phyloP scores from a whole-genome alignment of 352 stramenopile species.

The Vaucheria bursata region DNA sequence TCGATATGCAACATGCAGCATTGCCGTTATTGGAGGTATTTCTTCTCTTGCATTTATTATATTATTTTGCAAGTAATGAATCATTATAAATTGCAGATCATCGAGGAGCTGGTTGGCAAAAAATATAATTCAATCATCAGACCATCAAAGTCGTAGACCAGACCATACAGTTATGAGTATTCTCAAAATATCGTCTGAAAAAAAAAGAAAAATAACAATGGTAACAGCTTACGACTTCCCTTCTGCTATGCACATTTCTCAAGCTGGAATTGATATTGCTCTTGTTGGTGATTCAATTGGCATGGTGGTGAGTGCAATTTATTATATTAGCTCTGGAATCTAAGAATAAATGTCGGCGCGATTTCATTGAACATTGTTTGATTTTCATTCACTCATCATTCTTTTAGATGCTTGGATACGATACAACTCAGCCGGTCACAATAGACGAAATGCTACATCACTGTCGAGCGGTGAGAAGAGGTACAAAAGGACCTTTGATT shows the following conservation, averaged over 20 bases:
- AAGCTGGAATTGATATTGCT: conserved; percentile 92
- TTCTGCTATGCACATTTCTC: conserved; percentile 88
- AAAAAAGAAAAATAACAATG: conserved; percentile 81
- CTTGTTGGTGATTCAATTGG: conserved; percentile 94
- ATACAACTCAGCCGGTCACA: conserved; percentile 79
- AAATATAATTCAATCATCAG: too few relatives aligned
- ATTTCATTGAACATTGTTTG: too few relatives aligned
- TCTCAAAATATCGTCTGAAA: conserved; percentile 20
- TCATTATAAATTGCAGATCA: too few relatives aligned
- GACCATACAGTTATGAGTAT: conserved; percentile 39
- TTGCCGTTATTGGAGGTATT: too few relatives aligned
- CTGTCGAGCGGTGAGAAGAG: conserved; percentile 83
- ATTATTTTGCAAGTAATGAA: too few relatives aligned
- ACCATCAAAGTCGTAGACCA: too few relatives aligned
- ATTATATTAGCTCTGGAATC: background rate
- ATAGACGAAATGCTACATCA: conserved; percentile 98
- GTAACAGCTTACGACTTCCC: conserved; percentile 98
- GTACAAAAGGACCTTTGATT: conserved; percentile 68
- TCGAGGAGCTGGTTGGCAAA: too few relatives aligned
- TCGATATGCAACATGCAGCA: too few relatives aligned
- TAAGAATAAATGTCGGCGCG: conserved; percentile 70
- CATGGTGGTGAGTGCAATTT: conserved; percentile 76
- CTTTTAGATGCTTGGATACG: conserved; percentile 64
- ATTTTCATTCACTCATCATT: conserved; percentile 68
- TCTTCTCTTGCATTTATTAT: too few relatives aligned